Evolutionary conservation across 1,284 basidiomycete species (phyloP).

Genomic region (Chalciporus sp.): DNA sequence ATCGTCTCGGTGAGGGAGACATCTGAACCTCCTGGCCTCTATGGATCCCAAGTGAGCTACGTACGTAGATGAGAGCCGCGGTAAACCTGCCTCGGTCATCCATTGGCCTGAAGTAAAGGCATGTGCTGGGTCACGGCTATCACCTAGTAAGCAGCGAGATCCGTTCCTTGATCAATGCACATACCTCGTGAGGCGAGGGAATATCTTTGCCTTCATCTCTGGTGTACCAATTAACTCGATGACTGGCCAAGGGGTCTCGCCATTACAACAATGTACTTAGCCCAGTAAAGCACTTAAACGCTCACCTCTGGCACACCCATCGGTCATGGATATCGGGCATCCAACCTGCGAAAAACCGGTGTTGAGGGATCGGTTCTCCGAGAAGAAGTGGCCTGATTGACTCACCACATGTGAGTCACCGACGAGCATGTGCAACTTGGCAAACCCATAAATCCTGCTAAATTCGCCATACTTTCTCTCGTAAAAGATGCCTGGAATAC

Average conservation of each 20-base stretch:
- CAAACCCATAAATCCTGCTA: slow-evolving; percentile 63
- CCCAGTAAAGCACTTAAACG: slow-evolving; percentile 41
- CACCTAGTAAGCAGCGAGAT: neutral
- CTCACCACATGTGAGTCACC: slow-evolving; percentile 65
- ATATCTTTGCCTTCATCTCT: slow-evolving; percentile 57
- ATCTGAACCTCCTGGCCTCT: slow-evolving; percentile 79
- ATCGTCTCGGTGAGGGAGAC: slow-evolving; percentile 75
- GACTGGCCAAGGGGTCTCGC: slow-evolving; percentile 37
- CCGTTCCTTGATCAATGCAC: neutral
- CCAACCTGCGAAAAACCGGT: slow-evolving; percentile 47
- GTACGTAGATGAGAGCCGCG: neutral
- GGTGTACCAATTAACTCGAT: slow-evolving; percentile 66
- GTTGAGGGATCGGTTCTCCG: neutral
- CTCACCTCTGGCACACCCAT: slow-evolving; percentile 70
- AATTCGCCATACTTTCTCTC: slow-evolving; percentile 59
- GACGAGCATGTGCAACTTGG: slow-evolving; percentile 61
- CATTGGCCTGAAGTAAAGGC: slow-evolving; percentile 82
- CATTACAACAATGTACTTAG: slow-evolving; percentile 1
- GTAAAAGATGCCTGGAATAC: slow-evolving; percentile 64
- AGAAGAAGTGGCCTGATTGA: neutral
- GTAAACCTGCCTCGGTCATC: slow-evolving; percentile 71
- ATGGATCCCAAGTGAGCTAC: slow-evolving; percentile 5
- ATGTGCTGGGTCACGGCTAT: slow-evolving; percentile 59
- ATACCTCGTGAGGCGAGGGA: slow-evolving; percentile 64
- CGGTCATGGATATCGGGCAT: slow-evolving; percentile 79